These are phyloP conservation scores for Cystobasidium ongulense DNA, from an alignment of 768 basidiomycete genomes.

Conservation along the genomic window DNA sequence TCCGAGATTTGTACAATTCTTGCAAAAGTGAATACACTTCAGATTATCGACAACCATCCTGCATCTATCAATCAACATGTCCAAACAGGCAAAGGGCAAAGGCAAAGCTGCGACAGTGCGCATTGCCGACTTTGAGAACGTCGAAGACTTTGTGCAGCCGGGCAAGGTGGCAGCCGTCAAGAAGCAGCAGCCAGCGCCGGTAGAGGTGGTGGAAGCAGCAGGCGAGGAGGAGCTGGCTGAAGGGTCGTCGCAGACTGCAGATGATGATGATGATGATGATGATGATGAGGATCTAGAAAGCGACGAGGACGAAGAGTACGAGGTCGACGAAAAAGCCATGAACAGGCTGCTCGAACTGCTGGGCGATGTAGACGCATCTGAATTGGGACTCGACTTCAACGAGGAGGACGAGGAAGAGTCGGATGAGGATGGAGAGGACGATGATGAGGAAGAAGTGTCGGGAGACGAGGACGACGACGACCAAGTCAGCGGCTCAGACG, in stretches of 20 bases:
- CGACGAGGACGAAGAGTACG: constrained; percentile 22
- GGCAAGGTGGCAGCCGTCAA: background rate
- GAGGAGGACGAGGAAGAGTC: constrained; percentile 19
- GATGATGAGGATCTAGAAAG: constrained; percentile 6
- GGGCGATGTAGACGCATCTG: constrained; percentile 37
- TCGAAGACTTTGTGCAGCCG: background rate
- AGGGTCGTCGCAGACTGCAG: background rate
- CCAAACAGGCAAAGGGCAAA: constrained; percentile 13
- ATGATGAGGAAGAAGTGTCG: constrained; percentile 38
- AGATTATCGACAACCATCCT: background rate
- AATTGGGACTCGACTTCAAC: constrained; percentile 23
- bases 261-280: constrained; percentile 11
- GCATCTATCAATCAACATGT: background rate
- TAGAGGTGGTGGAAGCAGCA: background rate
- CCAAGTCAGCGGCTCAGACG: constrained; percentile 44
- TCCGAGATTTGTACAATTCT: constrained; percentile 1
- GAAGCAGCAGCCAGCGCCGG: background rate
- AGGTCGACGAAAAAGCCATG: constrained; percentile 35
- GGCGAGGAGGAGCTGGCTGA: constrained; percentile 14
- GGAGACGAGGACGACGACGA: constrained; percentile 40
- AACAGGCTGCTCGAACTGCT: constrained; percentile 27
- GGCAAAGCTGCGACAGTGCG: constrained; percentile 8
- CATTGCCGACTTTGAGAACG: background rate
- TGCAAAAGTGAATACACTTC: background rate
- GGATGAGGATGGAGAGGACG: constrained; percentile 42